Base-by-base conservation (phyloP, 164 flowering plant genomes). In the Platanus orientalis region DNA sequence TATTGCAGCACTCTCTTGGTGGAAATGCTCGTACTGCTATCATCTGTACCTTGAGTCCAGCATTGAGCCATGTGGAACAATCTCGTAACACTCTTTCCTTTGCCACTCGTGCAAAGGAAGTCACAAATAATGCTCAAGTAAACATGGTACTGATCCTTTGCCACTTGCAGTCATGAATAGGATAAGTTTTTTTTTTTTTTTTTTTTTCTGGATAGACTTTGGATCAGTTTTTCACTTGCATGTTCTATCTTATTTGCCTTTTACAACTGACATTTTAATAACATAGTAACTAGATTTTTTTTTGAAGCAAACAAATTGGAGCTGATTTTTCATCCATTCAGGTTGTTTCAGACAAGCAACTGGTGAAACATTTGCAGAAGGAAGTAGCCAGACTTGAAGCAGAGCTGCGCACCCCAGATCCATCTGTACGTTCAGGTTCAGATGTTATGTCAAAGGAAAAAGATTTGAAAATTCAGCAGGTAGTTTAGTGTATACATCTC, bases 1-100 rank as follows among this genome's bases (percentile, higher is more conserved):
- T 95, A 67, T 69, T 95, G 75, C 99, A 95, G 73, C 99, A 88
- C 69, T 95, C 99, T 24, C 89, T 95, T 57, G 99, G 99, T 56
- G 99, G 99, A 26, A 95, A 95, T 84, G 96, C 99, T 39, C 89
- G 99, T 24, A 95, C 99, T 62, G 99, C 99, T 26, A 95, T 95
- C 69, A 86, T 95, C 62, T 95, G 99, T 69, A 95, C 96, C 26
- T 71, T 95, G 77, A 95, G 99, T 75, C 99, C 99, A 65, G 96
- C 99, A 62, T 24, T 80, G 45, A 86, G 83, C 70, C 99, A 95
- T 77, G 85, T 83, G 50, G 99, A 95, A 69, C 99, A 95, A 69
- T 85, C 97, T 27, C 84, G 97, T 36, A 95, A 95, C 64, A 95
- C 99, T 19, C 90, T 95, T 63, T 83, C 71, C 62, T 95, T 95